These are phyloP conservation scores for Wickerhamomyces pijperi DNA, from an alignment of 805 yeast species.

Conservation along the genomic window DNA sequence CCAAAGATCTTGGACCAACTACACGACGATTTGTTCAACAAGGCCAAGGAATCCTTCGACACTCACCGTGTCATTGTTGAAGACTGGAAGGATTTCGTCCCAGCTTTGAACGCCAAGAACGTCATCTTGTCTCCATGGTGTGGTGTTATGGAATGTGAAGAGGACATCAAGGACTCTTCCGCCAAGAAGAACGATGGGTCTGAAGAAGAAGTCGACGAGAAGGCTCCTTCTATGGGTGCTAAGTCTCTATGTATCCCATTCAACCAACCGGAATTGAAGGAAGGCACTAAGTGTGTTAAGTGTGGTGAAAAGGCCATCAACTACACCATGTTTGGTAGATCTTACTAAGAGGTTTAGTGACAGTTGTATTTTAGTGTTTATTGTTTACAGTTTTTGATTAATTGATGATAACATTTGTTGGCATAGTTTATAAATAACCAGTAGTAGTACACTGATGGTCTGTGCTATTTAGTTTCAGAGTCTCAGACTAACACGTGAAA, in stretches of 20 bases:
- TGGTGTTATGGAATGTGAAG: conserved; percentile 91
- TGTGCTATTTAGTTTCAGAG: no score
- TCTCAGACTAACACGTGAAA: no score
- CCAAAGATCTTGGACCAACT: conserved; percentile 73
- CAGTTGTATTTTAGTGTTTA: background rate
- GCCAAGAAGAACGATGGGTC: conserved; percentile 68
- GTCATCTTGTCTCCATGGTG: conserved; percentile 96
- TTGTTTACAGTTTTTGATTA: background rate
- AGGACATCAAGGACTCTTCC: conserved; percentile 87
- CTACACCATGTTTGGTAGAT: conserved; percentile 95
- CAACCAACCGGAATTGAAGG: conserved; percentile 75
- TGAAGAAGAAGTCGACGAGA: conserved; percentile 84
- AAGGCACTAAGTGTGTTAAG: conserved; percentile 76
- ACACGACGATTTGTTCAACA: conserved; percentile 61
- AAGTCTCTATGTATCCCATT: conserved; percentile 95
- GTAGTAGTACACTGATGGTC: no score
- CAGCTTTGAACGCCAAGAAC: conserved; percentile 82
- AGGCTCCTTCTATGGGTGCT: conserved; percentile 99
- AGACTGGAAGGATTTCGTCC: conserved; percentile 88
- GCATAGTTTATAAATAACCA: no score
- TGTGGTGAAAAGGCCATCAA: conserved; percentile 69
- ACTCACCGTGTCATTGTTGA: conserved; percentile 72
- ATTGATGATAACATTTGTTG: no score
- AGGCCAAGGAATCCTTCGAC: conserved; percentile 78
- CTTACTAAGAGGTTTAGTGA: conserved; percentile 48